Base-by-base conservation (phyloP, 306 rosid genomes). In the Hippophae tibetana region DNA sequence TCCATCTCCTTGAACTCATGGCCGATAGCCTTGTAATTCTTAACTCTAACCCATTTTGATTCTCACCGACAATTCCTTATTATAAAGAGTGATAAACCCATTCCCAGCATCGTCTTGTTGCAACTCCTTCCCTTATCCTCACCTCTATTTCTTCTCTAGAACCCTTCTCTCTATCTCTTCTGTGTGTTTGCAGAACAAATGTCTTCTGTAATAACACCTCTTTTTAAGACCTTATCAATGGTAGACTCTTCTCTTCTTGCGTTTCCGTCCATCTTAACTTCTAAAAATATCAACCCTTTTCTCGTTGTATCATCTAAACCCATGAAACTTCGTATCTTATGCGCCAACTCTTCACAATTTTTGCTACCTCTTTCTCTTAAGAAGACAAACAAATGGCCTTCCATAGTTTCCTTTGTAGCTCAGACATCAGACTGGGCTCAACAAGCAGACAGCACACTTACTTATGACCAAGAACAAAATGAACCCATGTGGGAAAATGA, bases 391-490 rank as follows among this genome's bases (percentile, higher is more conserved):
- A 77, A 65, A 3, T 54, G 65, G 51, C 75, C 89, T 12, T 72
- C 85, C 11, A 5, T 79, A 3, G 72, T 81, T 61, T 38, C 89
- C 25, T 76, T 65, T 47, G 94, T 82, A 2, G 89, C 96, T 25
- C 95, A 77, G 76, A 81, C 90, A 14, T 82, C 95, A 0, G 90
- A 77, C 53, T 84, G 90, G 90, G 86, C 92, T 68, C 88, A 86
- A 55, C 88, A 71, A 14, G 86, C 60, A n/a, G 81, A 67, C 62
- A 71, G 56, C 72, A 69, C 92, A 1, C 63, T 52, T 52, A 76
- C 86, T 45, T 1, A 67, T 6, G 73, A 68, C 44, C 74, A 70
- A 10, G 86, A 47, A 0, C 64, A 31, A 31, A 31, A 10, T 7
- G 82, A 60, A 10, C 18, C 71, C 42, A 1, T 47, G 0, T 79